Percentiles rank a stretch among this genome's conserved stretches.
Evolutionary conservation across 1,284 basidiomycete genomes (phyloP).

Genomic region (Phlebopus sp.): DNA sequence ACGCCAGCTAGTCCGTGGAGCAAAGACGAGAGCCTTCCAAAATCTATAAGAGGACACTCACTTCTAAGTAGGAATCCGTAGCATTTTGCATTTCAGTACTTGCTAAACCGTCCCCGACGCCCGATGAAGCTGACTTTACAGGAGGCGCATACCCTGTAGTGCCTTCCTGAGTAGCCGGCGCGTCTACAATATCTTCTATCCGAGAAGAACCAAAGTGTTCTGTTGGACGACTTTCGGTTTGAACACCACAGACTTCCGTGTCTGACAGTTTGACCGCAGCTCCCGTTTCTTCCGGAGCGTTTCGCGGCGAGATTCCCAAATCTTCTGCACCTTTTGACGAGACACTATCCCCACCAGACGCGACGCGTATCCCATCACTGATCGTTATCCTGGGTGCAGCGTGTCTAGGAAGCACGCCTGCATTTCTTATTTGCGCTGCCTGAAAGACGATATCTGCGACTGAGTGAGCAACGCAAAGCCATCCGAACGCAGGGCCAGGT

Average conservation of each 20-base stretch:
- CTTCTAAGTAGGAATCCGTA: conserved; percentile 2
- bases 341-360: not conserved
- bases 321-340: not conserved
- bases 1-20: not conserved
- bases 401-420: conserved; percentile 36
- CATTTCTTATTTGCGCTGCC: conserved; percentile 55
- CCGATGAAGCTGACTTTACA: not conserved
- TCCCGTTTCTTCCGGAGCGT: not conserved
- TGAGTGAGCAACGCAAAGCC: conserved; percentile 63
- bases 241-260: not conserved
- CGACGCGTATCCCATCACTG: not conserved
- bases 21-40: not conserved
- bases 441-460: conserved; percentile 56
- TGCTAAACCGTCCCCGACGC: too few relatives aligned
- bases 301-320: not conserved
- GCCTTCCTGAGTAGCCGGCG: not conserved
- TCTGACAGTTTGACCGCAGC: not conserved
- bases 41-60: conserved; percentile 4
- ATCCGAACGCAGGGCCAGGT: conserved; percentile 66
- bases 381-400: not conserved
- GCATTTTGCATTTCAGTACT: not conserved
- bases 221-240: not conserved
- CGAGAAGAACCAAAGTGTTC: not conserved
- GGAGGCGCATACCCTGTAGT: not conserved
- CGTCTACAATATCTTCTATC: not conserved